These are phyloP conservation scores for Ogataea angusta DNA, from an alignment of 805 yeast species.

Conservation along the genomic window DNA sequence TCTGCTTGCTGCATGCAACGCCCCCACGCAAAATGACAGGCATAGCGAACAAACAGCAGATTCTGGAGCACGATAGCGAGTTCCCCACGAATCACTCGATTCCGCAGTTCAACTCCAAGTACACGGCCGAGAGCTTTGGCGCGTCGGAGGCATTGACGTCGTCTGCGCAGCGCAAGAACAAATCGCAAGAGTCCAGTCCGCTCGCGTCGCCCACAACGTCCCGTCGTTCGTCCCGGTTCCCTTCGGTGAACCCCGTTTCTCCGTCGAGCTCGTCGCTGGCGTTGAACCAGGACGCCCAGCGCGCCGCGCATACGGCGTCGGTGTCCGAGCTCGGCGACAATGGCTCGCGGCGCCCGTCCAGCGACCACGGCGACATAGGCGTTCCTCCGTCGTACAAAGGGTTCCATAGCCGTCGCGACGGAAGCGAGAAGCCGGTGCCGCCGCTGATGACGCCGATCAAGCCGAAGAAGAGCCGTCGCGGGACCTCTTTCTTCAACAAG, in stretches of 20 bases:
- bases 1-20: neutral
- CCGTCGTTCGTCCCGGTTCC: conserved; percentile 18
- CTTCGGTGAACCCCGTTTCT: conserved; percentile 13
- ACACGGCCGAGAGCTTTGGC: conserved; percentile 12
- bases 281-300: conserved; percentile 1
- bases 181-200: conserved; percentile 12
- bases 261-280: conserved; percentile 14
- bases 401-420: conserved; percentile 26
- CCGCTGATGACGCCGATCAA: conserved; percentile 19
- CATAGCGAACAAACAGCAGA: conserved; percentile 2
- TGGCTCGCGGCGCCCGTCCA: no score
- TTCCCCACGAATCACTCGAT: conserved; percentile 8
- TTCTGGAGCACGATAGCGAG: conserved; percentile 5
- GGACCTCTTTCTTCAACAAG: conserved; percentile 23
- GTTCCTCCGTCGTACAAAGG: conserved; percentile 30
- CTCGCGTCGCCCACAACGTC: conserved; percentile 20
- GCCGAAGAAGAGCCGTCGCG: conserved; percentile 21
- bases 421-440: conserved; percentile 14
- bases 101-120: conserved; percentile 18
- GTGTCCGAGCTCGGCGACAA: no score
- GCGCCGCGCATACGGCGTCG: neutral
- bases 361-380: neutral
- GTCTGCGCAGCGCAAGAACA: conserved; percentile 1
- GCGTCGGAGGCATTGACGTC: conserved; percentile 1
- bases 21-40: conserved; percentile 1